These are phyloP conservation scores for Zoysia matrella DNA, from an alignment of 202 grass and related monocot species.

Conservation along the genomic window DNA sequence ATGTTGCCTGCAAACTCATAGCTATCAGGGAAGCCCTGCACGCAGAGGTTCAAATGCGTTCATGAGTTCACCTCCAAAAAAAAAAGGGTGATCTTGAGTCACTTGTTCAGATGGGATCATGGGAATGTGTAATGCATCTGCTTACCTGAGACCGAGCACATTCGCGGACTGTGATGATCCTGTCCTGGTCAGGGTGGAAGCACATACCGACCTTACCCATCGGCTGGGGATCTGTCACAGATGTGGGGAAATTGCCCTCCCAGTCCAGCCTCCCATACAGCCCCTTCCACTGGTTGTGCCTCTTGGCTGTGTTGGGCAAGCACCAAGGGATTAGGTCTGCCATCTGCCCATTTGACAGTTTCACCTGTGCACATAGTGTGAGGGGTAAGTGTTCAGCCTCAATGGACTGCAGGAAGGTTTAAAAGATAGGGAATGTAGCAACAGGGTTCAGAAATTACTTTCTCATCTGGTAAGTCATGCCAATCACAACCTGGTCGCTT, in stretches of 20 bases:
- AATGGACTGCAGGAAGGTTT: conserved; percentile 1
- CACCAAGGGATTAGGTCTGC: conserved; percentile 98
- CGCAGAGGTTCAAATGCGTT: conserved; percentile 10
- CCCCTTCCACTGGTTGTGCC: conserved; percentile 99
- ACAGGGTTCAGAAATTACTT: conserved; percentile 51
- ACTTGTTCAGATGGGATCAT: neutral
- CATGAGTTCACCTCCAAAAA: no score
- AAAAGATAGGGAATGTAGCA: conserved; percentile 9
- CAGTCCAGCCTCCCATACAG: conserved; percentile 61
- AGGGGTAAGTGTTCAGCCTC: conserved; percentile 17
- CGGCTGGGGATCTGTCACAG: no score
- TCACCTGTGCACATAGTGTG: conserved; percentile 59
- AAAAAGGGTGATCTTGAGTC: neutral
- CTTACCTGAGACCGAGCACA: conserved; percentile 91
- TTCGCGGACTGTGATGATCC: conserved; percentile 92
- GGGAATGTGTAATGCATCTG: neutral
- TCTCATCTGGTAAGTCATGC: conserved; percentile 95
- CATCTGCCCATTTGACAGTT: conserved; percentile 90
- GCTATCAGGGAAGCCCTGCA: conserved; percentile 91
- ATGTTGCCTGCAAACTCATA: conserved; percentile 85
- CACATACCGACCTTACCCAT: no score
- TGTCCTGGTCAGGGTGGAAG: conserved; percentile 50
- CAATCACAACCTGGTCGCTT: conserved; percentile 91
- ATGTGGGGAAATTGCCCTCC: no score
- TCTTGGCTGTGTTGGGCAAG: conserved; percentile 95